These are phyloP conservation scores for Monosporozyma solicola DNA, from an alignment of 805 yeast species.

Conservation along the genomic window DNA sequence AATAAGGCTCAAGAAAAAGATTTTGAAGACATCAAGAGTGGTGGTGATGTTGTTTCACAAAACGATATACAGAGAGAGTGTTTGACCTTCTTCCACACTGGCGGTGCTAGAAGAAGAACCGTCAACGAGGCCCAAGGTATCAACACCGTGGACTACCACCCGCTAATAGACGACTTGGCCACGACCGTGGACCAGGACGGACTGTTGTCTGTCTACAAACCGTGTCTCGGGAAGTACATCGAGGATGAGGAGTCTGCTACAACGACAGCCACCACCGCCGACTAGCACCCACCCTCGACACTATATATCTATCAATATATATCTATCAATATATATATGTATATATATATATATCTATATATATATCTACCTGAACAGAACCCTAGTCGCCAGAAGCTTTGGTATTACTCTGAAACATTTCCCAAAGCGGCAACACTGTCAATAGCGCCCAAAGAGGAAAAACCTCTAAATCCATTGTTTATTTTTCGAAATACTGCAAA, in stretches of 20 bases:
- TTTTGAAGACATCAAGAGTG: conserved; percentile 9
- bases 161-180: conserved; percentile 18
- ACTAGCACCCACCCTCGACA: too few species aligned
- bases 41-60: conserved; percentile 1
- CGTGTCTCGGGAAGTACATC: conserved; percentile 18
- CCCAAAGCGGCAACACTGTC: background rate
- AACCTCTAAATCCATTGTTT: background rate
- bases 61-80: conserved; percentile 10
- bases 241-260: conserved; percentile 1
- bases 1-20: conserved; percentile 35
- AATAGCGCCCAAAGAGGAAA: background rate
- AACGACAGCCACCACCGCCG: background rate
- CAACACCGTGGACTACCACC: conserved; percentile 17
- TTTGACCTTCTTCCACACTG: conserved; percentile 24
- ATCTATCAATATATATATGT: background rate
- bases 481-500: background rate
- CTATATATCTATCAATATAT: too few species aligned
- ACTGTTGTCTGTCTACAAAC: conserved; percentile 23
- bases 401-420: background rate
- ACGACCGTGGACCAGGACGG: conserved; percentile 25
- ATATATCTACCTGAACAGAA: background rate
- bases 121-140: background rate
- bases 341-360: background rate
- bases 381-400: background rate
- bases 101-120: conserved; percentile 22